Evolutionary conservation across 2,329 filamentous ascomycete species (phyloP).

Genomic region (Botrytis byssoidea): DNA sequence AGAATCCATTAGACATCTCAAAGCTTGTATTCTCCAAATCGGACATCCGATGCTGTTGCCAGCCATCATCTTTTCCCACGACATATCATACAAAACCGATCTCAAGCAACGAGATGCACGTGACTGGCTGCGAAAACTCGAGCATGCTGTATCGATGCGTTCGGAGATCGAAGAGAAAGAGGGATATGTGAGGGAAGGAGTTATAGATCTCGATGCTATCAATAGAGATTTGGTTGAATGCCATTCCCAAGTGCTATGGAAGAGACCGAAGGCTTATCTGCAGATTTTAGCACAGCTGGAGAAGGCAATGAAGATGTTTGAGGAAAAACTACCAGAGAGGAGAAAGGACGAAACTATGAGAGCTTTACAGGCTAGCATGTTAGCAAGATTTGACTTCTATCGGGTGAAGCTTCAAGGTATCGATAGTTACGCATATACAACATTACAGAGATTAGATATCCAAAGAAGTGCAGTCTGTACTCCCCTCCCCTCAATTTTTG

Average conservation of each 20-base stretch:
- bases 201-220: slow-evolving; percentile 58
- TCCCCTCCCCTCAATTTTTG: neutral
- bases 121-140: slow-evolving; percentile 59
- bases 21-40: slow-evolving; percentile 49
- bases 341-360: slow-evolving; percentile 36
- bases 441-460: slow-evolving; percentile 58
- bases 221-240: slow-evolving; percentile 64
- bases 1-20: slow-evolving; percentile 50
- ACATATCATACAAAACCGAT: slow-evolving; percentile 55
- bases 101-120: slow-evolving; percentile 61
- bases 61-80: slow-evolving; percentile 57
- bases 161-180: slow-evolving; percentile 38
- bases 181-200: slow-evolving; percentile 54
- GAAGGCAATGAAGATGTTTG: slow-evolving; percentile 44
- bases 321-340: slow-evolving; percentile 22
- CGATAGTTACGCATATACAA: slow-evolving; percentile 62
- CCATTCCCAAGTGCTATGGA: slow-evolving; percentile 61
- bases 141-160: slow-evolving; percentile 60
- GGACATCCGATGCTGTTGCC: slow-evolving; percentile 60
- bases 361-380: slow-evolving; percentile 53
- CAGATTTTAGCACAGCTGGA: slow-evolving; percentile 52
- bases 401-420: slow-evolving; percentile 59
- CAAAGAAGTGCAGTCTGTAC: slow-evolving; percentile 58
- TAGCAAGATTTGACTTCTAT: slow-evolving; percentile 58
- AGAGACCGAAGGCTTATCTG: slow-evolving; percentile 59